These are phyloP conservation scores for Kodamaea kaohsiungensis DNA, from an alignment of 805 yeast genomes.

Conservation along the genomic window DNA sequence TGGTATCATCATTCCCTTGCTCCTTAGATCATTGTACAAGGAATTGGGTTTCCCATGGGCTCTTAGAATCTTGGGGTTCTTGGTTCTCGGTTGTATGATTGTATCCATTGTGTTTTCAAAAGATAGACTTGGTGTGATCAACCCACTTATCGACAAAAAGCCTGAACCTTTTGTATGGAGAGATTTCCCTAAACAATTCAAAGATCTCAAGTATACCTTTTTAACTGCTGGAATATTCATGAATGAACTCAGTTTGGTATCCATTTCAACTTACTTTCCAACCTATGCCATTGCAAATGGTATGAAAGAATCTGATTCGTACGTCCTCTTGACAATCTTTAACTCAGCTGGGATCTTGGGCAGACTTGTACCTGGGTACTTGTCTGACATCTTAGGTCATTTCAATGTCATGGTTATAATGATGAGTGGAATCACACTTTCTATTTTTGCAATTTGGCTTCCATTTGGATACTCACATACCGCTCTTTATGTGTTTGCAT, in stretches of 20 bases:
- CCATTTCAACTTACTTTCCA: slow-evolving; percentile 55
- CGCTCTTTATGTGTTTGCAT: slow-evolving; percentile 53
- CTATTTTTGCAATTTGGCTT: slow-evolving; percentile 61
- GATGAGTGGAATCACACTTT: slow-evolving; percentile 45
- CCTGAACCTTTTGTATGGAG: slow-evolving; percentile 1
- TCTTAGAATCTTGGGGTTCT: slow-evolving; percentile 28
- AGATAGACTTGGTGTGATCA: slow-evolving; percentile 13
- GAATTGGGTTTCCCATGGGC: slow-evolving; percentile 63
- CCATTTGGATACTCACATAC: slow-evolving; percentile 54
- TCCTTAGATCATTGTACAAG: slow-evolving; percentile 46
- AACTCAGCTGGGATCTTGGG: slow-evolving; percentile 53
- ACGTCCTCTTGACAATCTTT: slow-evolving; percentile 47
- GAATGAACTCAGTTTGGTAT: slow-evolving; percentile 53
- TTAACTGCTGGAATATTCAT: slow-evolving; percentile 44
- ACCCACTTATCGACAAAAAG: background rate
- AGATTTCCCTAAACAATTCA: slow-evolving; percentile 35
- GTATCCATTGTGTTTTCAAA: slow-evolving; percentile 16
- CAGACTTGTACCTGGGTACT: slow-evolving; percentile 52
- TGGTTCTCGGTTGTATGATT: slow-evolving; percentile 17
- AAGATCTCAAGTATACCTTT: slow-evolving; percentile 35
- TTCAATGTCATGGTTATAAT: slow-evolving; percentile 57
- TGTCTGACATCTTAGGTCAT: slow-evolving; percentile 56
- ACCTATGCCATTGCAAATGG: slow-evolving; percentile 58
- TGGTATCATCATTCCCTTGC: slow-evolving; percentile 60
- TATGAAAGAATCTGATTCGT: slow-evolving; percentile 42